phyloP scores from a whole-genome alignment of 106 monocot species.

The Apostasia ramifera region DNA sequence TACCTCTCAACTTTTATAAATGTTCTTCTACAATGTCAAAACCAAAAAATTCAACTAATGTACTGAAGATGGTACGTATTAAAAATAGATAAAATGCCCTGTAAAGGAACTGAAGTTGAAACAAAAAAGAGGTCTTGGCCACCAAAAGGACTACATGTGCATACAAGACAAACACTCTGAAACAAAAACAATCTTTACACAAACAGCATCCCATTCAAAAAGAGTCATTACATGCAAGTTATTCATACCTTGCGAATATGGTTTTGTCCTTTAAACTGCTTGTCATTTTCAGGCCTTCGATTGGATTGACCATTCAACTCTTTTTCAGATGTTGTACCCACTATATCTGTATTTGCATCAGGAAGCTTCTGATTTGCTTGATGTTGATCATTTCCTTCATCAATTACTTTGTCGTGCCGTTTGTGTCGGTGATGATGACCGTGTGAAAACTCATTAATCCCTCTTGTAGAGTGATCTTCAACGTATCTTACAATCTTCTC shows the following conservation, averaged over 20 bases:
- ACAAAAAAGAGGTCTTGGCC: too few relatives aligned
- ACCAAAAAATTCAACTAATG: too few relatives aligned
- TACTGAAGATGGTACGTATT: too few relatives aligned
- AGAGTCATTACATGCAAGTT: too few relatives aligned
- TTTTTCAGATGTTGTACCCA: slow-evolving; percentile 1
- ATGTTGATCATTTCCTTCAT: slow-evolving; percentile 22
- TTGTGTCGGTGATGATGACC: slow-evolving; percentile 61
- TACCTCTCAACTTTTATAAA: too few relatives aligned
- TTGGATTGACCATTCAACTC: slow-evolving; percentile 15
- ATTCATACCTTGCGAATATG: slow-evolving; percentile 47
- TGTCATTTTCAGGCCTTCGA: slow-evolving; percentile 17
- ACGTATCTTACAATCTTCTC: slow-evolving; percentile 97
- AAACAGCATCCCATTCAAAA: too few relatives aligned
- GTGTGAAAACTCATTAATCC: slow-evolving; percentile 23
- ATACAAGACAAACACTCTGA: too few relatives aligned
- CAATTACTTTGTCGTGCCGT: slow-evolving; percentile 29
- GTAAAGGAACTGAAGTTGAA: too few relatives aligned
- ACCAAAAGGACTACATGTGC: too few relatives aligned
- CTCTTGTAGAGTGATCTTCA: slow-evolving; percentile 58
- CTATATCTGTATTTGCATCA: slow-evolving; percentile 12
- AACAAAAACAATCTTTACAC: too few relatives aligned
- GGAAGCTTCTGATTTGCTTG: slow-evolving; percentile 3
- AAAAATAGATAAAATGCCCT: too few relatives aligned
- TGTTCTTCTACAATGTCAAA: too few relatives aligned
- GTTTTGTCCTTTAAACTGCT: slow-evolving; percentile 15